phyloP scores from a whole-genome alignment of 331 rosid species.

The Arachis monticola region DNA sequence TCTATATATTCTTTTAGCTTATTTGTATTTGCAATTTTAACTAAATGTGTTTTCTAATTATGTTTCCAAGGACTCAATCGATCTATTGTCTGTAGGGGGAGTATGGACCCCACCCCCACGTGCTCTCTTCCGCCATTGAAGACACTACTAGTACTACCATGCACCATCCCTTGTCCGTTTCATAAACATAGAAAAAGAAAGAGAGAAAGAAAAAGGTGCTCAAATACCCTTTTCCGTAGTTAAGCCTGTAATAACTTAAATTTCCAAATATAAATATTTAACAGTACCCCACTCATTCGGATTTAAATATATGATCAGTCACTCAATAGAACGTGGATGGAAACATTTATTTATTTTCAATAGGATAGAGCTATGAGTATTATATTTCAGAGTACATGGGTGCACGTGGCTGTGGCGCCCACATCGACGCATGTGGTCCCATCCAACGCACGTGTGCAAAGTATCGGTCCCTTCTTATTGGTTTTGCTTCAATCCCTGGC shows the following conservation, averaged over 20 bases:
- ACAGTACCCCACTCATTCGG: not conserved
- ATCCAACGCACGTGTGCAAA: conserved; percentile 51
- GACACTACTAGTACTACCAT: not conserved
- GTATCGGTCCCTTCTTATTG: conserved; percentile 19
- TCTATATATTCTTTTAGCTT: no score
- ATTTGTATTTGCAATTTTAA: not conserved
- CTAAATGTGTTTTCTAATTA: not conserved
- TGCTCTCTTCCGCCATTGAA: conserved; percentile 22
- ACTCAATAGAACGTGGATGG: not conserved
- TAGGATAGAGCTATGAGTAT: no score
- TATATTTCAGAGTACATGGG: not conserved
- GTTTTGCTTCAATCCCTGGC: not conserved
- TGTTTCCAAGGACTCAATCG: not conserved
- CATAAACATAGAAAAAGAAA: not conserved
- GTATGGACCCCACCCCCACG: conserved; percentile 33
- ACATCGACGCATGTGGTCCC: conserved; percentile 14
- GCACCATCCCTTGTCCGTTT: not conserved
- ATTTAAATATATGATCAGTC: not conserved
- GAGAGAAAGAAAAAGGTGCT: no score
- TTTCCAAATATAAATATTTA: no score
- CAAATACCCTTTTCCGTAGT: no score
- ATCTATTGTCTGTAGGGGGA: not conserved
- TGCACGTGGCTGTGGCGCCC: conserved; percentile 46
- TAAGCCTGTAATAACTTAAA: no score
- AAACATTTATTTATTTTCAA: not conserved